A percentile compares a stretch with the other conserved stretches of the same genome.
These are phyloP conservation scores for Eleusine coracana DNA, from an alignment of 176 grass and related monocot species.

Conservation along the genomic window DNA sequence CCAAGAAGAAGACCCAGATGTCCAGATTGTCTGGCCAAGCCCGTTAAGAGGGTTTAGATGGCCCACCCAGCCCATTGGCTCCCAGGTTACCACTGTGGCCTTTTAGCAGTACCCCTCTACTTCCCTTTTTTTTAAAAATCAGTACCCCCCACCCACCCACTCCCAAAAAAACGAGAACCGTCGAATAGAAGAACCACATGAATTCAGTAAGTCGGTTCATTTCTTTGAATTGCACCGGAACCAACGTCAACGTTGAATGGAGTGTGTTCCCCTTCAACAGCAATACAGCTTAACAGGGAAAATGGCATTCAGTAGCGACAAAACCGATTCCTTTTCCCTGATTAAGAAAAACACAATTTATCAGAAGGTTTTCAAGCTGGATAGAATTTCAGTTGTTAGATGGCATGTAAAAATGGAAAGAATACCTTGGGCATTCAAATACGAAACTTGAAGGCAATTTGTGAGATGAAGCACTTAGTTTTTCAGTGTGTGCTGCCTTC, in stretches of 20 bases:
- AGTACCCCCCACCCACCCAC: too few species aligned
- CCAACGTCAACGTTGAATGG: background rate
- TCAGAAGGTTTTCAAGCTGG: constrained; percentile 16
- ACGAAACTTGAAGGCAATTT: background rate
- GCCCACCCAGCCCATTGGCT: constrained; percentile 1
- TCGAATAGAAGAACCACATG: constrained; percentile 18
- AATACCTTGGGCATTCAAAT: constrained; percentile 25
- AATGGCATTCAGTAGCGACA: background rate
- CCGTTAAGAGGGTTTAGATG: background rate
- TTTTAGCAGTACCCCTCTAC: too few species aligned
- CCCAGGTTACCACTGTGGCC: background rate
- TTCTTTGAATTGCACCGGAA: background rate
- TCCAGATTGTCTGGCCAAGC: background rate
- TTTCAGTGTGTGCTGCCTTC: constrained; percentile 4
- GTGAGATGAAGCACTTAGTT: background rate
- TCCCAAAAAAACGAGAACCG: too few species aligned
- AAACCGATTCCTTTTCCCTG: background rate
- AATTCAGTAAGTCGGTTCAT: constrained; percentile 14
- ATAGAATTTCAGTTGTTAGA: background rate
- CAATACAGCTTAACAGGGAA: background rate
- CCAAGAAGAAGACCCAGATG: background rate
- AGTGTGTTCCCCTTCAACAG: background rate
- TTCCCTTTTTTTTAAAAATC: too few species aligned
- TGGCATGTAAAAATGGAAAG: background rate
- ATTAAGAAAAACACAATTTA: background rate